Conservation (phyloP, 768 basidiomycete species). For the Termitomyces eurrhizus region DNA sequence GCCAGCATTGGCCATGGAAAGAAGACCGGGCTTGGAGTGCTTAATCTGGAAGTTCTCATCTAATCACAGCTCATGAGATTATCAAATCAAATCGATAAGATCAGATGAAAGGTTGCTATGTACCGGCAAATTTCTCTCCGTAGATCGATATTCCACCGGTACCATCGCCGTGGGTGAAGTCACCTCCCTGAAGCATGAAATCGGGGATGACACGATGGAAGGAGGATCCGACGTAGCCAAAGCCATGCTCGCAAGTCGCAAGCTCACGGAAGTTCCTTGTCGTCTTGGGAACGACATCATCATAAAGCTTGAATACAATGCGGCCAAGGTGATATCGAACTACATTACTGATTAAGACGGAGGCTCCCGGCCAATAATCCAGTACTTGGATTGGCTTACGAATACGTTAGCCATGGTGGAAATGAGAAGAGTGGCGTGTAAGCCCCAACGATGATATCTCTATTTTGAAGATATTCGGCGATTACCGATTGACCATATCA, state of each 20-base stretch:
- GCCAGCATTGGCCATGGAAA: slow-evolving; percentile 82
- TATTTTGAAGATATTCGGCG: slow-evolving; percentile 15
- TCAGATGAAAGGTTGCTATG: slow-evolving; percentile 13
- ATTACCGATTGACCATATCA: slow-evolving; percentile 7
- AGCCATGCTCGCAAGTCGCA: slow-evolving; percentile 71
- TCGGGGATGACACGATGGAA: slow-evolving; percentile 84
- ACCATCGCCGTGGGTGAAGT: slow-evolving; percentile 68
- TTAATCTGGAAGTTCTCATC: slow-evolving; percentile 84
- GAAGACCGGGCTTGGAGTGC: slow-evolving; percentile 65
- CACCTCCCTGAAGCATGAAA: slow-evolving; percentile 92
- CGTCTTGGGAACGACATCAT: slow-evolving; percentile 72
- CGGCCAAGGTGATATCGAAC: slow-evolving; percentile 68
- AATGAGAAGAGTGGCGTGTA: slow-evolving; percentile 11
- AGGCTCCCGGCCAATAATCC: not conserved
- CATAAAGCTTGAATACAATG: slow-evolving; percentile 84
- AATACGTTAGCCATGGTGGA: slow-evolving; percentile 34
- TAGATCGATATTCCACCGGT: slow-evolving; percentile 83
- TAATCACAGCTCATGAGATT: slow-evolving; percentile 17
- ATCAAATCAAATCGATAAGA: slow-evolving; percentile 1
- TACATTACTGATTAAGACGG: slow-evolving; percentile 25
- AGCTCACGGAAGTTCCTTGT: slow-evolving; percentile 96
- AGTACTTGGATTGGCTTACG: slow-evolving; percentile 23
- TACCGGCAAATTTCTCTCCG: slow-evolving; percentile 63
- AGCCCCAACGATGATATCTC: slow-evolving; percentile 14
- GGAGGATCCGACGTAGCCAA: slow-evolving; percentile 58